A percentile compares a stretch with the other conserved stretches of the same genome.
These are phyloP conservation scores for Hibiscus mutabilis DNA, from an alignment of 345 rosid genomes.

Conservation along the genomic window DNA sequence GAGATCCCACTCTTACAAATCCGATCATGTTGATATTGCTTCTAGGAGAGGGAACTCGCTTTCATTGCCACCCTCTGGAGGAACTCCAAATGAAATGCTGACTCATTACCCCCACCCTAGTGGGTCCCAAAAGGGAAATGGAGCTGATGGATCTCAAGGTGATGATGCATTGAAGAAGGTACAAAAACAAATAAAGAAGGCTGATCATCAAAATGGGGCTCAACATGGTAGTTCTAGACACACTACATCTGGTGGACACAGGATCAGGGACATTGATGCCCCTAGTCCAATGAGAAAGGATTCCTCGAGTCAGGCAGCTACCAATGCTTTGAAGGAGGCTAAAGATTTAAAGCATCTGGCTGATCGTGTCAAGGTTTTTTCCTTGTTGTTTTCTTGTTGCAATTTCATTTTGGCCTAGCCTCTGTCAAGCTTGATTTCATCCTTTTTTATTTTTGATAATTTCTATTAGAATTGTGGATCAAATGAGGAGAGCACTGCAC, in stretches of 20 bases:
- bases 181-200: slow-evolving; percentile 33
- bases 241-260: slow-evolving; percentile 44
- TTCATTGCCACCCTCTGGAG: slow-evolving; percentile 40
- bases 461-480: slow-evolving; percentile 55
- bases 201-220: slow-evolving; percentile 44
- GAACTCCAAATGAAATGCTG: slow-evolving; percentile 34
- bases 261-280: slow-evolving; percentile 43
- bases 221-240: slow-evolving; percentile 36
- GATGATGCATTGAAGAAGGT: slow-evolving; percentile 33
- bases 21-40: slow-evolving; percentile 29
- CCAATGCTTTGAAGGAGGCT: slow-evolving; percentile 80
- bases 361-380: slow-evolving; percentile 81
- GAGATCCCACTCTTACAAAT: slow-evolving; percentile 23
- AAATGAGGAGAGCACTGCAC: slow-evolving; percentile 48
- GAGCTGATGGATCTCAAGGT: slow-evolving; percentile 26
- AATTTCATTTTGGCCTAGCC: background rate
- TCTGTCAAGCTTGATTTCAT: slow-evolving; percentile 7
- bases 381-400: slow-evolving; percentile 3
- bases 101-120: slow-evolving; percentile 18
- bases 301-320: slow-evolving; percentile 52
- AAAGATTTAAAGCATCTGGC: slow-evolving; percentile 86
- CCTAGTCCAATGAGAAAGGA: slow-evolving; percentile 75
- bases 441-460: slow-evolving; percentile 10
- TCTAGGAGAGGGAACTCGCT: slow-evolving; percentile 35
- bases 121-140: slow-evolving; percentile 34